phyloP scores from a whole-genome alignment of 805 yeast species.

The Saccharomycopsis fibuligera region DNA sequence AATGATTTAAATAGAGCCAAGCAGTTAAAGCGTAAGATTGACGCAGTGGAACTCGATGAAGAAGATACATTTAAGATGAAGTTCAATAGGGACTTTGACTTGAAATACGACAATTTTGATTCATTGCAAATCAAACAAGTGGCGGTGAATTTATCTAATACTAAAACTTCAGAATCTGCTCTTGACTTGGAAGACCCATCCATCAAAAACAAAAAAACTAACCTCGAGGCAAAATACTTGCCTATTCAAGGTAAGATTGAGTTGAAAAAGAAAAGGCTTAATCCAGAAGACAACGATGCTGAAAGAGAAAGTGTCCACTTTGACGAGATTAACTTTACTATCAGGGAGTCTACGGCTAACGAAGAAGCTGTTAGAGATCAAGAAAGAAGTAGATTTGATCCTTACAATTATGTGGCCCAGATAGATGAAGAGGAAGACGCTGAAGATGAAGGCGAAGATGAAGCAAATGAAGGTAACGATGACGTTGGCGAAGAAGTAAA shows the following conservation, averaged over 20 bases:
- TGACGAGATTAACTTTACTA: conserved; percentile 53
- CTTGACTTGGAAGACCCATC: background rate
- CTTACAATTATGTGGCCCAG: conserved; percentile 68
- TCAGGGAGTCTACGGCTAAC: conserved; percentile 67
- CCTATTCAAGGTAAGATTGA: conserved; percentile 75
- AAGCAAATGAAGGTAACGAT: conserved; percentile 13
- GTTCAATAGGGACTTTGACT: conserved; percentile 75
- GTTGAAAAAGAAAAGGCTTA: conserved; percentile 79
- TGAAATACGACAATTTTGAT: conserved; percentile 41
- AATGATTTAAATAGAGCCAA: conserved; percentile 34
- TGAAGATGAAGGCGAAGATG: conserved; percentile 22
- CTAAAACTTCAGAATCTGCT: background rate
- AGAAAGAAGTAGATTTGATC: conserved; percentile 64
- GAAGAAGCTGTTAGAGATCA: conserved; percentile 66
- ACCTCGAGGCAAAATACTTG: conserved; percentile 61
- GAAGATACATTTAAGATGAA: conserved; percentile 45
- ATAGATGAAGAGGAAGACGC: conserved; percentile 40
- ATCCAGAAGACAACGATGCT: conserved; percentile 35
- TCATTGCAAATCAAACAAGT: conserved; percentile 25
- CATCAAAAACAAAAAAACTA: too few relatives aligned
- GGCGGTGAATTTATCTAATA: conserved; percentile 45
- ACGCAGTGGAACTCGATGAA: conserved; percentile 32
- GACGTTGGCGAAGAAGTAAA: background rate
- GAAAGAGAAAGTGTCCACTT: conserved; percentile 49
- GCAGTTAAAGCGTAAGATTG: conserved; percentile 38